These are phyloP conservation scores for Sideroxylon spinosum DNA, from an alignment of 179 eudicot species.

Conservation along the genomic window DNA sequence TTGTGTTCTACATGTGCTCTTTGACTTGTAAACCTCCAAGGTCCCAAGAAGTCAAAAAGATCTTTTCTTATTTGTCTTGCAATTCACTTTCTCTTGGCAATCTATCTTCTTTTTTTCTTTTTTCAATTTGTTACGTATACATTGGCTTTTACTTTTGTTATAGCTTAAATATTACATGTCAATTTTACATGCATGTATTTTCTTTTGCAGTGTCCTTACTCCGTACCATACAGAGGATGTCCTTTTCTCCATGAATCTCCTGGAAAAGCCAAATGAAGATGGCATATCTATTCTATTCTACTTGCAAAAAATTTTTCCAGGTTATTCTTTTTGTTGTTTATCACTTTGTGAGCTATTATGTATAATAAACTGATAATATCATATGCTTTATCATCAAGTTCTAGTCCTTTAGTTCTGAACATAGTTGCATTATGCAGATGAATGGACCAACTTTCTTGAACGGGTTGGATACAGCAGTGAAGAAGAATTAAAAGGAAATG, in stretches of 20 bases:
- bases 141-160: no score
- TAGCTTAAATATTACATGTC: no score
- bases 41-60: no score
- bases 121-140: no score
- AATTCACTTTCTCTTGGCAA: no score
- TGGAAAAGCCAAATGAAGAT: slow-evolving; percentile 84
- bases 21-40: no score
- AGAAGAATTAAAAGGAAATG: slow-evolving; percentile 58
- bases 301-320: slow-evolving; percentile 96
- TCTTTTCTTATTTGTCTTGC: no score
- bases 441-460: slow-evolving; percentile 88
- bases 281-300: slow-evolving; percentile 95
- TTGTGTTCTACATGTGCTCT: no score
- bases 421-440: slow-evolving; percentile 45
- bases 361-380: background rate
- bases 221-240: slow-evolving; percentile 93
- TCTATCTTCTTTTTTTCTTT: no score
- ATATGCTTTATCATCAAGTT: background rate
- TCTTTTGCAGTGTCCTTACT: slow-evolving; percentile 65
- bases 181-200: no score
- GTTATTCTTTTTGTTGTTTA: slow-evolving; percentile 26
- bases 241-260: slow-evolving; percentile 59
- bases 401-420: slow-evolving; percentile 13
- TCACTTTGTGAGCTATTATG: no score
- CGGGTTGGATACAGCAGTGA: slow-evolving; percentile 54